phyloP scores from a whole-genome alignment of 805 yeast genomes.

The Starmerella roubikii region DNA sequence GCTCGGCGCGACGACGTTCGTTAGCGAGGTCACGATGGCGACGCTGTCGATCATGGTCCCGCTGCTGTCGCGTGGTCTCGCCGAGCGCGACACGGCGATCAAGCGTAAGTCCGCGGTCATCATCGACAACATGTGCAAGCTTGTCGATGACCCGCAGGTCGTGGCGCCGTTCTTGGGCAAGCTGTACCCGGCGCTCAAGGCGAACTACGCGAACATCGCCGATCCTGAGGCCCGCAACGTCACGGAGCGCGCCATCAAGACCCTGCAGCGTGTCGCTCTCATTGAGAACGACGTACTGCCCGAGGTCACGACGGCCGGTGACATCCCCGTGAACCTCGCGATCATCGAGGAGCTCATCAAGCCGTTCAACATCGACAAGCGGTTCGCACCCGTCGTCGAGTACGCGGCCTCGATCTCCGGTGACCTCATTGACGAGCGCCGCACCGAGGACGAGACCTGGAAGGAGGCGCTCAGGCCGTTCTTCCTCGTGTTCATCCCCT shows the following conservation, averaged over 20 bases:
- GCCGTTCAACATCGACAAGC: slow-evolving; percentile 47
- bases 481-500: slow-evolving; percentile 92
- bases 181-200: slow-evolving; percentile 90
- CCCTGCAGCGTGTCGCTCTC: slow-evolving; percentile 98
- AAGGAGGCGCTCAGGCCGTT: slow-evolving; percentile 75
- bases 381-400: slow-evolving; percentile 64
- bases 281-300: slow-evolving; percentile 84
- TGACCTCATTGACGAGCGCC: slow-evolving; percentile 97
- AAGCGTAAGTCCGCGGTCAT: slow-evolving; percentile 99
- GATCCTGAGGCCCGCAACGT: slow-evolving; percentile 99
- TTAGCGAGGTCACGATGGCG: slow-evolving; percentile 98
- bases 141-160: slow-evolving; percentile 99
- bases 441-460: slow-evolving; percentile 88
- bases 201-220: slow-evolving; percentile 91
- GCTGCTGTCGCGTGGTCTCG: slow-evolving; percentile 96
- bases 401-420: slow-evolving; percentile 96
- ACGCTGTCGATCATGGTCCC: slow-evolving; percentile 99
- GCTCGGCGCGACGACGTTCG: slow-evolving; percentile 99
- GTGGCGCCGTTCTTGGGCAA: slow-evolving; percentile 98
- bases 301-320: slow-evolving; percentile 99
- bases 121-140: slow-evolving; percentile 99
- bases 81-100: slow-evolving; percentile 98
- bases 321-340: slow-evolving; percentile 68
- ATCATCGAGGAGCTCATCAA: slow-evolving; percentile 64
- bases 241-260: slow-evolving; percentile 90